Percentiles rank a stretch among this genome's conserved stretches.
Conservation (phyloP, 495 filamentous ascomycete genomes). For the Aspergillus asperescens region DNA sequence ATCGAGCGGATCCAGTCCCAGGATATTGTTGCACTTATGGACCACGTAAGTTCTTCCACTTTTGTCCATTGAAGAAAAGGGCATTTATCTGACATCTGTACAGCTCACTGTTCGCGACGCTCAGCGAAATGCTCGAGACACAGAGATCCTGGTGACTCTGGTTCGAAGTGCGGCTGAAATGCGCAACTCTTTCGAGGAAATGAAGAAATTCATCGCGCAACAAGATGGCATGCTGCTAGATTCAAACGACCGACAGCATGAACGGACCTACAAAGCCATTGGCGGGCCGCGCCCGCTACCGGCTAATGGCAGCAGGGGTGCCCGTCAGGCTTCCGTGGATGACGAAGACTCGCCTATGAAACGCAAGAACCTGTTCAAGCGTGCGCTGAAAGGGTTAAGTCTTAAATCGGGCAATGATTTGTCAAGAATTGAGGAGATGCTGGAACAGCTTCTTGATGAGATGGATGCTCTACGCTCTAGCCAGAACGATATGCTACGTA, state of each 20-base stretch:
- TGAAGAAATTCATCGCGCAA: constrained; percentile 86
- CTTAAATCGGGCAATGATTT: constrained; percentile 84
- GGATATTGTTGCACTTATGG: constrained; percentile 96
- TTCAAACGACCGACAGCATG: constrained; percentile 77
- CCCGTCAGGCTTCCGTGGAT: constrained; percentile 49
- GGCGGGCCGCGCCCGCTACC: constrained; percentile 86
- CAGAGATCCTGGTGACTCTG: constrained; percentile 90
- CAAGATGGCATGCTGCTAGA: constrained; percentile 81
- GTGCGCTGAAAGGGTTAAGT: constrained; percentile 83
- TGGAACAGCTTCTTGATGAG: constrained; percentile 84
- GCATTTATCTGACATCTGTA: constrained; percentile 21
- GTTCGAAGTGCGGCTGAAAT: constrained; percentile 94
- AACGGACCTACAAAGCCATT: constrained; percentile 74
- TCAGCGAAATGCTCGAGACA: constrained; percentile 93
- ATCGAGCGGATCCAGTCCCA: constrained; percentile 93
- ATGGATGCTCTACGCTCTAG: constrained; percentile 79
- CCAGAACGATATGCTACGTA: constrained; percentile 34
- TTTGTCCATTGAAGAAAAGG: background rate
- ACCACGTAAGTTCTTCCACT: constrained; percentile 60
- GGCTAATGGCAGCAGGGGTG: constrained; percentile 35
- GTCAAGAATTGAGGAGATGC: constrained; percentile 88
- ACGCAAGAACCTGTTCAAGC: constrained; percentile 83
- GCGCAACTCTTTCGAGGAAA: constrained; percentile 93
- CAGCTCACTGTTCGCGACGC: constrained; percentile 94
- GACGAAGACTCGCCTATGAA: constrained; percentile 74